These are phyloP conservation scores for Pterulicium gracile DNA, from an alignment of 1,284 basidiomycete species.

Conservation along the genomic window DNA sequence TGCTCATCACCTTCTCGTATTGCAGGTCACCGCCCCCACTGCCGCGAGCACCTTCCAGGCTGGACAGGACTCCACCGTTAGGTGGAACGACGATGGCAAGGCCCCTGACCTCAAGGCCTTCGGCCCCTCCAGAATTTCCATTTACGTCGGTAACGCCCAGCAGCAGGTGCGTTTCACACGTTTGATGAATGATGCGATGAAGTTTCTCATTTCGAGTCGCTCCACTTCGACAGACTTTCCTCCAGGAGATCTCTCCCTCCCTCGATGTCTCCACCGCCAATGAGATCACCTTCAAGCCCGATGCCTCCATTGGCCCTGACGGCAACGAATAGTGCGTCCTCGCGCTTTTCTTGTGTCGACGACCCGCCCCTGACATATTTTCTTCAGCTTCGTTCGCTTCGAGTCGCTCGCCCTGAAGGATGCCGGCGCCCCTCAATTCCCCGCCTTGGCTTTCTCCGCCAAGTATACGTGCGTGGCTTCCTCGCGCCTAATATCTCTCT, in stretches of 20 bases:
- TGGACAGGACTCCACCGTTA: conserved; percentile 47
- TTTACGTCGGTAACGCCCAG: conserved; percentile 56
- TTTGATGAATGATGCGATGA: conserved; percentile 19
- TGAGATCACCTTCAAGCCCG: conserved; percentile 47
- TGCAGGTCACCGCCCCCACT: conserved; percentile 52
- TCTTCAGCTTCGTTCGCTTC: conserved; percentile 61
- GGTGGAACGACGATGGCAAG: conserved; percentile 58
- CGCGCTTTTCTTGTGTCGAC: background rate
- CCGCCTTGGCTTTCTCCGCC: conserved; percentile 70
- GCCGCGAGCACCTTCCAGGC: conserved; percentile 40
- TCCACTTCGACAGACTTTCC: conserved; percentile 49
- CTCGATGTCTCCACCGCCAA: conserved; percentile 51
- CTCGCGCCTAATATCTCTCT: background rate
- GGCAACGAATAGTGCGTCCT: conserved; percentile 44
- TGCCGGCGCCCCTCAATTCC: conserved; percentile 37
- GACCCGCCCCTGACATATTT: conserved; percentile 4
- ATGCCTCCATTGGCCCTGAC: conserved; percentile 51
- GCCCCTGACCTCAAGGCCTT: conserved; percentile 46
- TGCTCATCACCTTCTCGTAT: conserved; percentile 1
- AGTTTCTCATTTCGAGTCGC: conserved; percentile 23
- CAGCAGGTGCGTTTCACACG: conserved; percentile 39
- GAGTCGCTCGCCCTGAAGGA: conserved; percentile 47
- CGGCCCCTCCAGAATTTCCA: conserved; percentile 49
- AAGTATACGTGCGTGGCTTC: conserved; percentile 63
- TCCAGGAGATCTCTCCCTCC: conserved; percentile 48